A percentile compares a stretch with the other conserved stretches of the same genome.
Evolutionary conservation across 1,284 basidiomycete genomes (phyloP).

Genomic region (Phellinidium pouzarii): DNA sequence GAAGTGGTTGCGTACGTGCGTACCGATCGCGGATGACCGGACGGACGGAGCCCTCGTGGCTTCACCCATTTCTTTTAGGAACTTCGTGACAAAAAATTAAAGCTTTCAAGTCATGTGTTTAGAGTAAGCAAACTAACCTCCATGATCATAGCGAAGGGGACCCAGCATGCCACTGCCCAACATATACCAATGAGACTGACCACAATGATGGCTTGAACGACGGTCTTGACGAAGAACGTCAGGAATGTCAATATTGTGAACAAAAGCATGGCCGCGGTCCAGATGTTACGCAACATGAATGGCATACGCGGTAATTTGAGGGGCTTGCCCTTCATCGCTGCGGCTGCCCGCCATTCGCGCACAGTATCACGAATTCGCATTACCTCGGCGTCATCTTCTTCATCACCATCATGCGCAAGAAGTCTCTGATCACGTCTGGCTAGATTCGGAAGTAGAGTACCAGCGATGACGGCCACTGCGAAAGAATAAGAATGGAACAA

Average conservation of each 20-base stretch:
- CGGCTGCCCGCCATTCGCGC: constrained; percentile 78
- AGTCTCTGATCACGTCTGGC: constrained; percentile 73
- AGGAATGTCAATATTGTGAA: constrained; percentile 74
- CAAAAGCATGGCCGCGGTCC: constrained; percentile 79
- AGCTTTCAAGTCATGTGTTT: constrained; percentile 10
- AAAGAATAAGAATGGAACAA: constrained; percentile 11
- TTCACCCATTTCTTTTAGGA: constrained; percentile 74
- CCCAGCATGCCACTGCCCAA: constrained; percentile 96
- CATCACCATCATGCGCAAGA: constrained; percentile 61
- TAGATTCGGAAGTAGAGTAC: constrained; percentile 77
- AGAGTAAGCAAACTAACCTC: constrained; percentile 46
- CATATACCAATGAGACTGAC: constrained; percentile 85
- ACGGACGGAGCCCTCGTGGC: constrained; percentile 19
- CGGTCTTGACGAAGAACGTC: constrained; percentile 78
- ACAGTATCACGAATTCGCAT: constrained; percentile 63
- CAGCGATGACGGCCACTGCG: constrained; percentile 78
- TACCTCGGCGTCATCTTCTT: constrained; percentile 68
- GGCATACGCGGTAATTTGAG: constrained; percentile 79
- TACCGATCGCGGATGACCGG: constrained; percentile 9
- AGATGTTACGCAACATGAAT: constrained; percentile 85
- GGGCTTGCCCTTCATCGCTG: constrained; percentile 61
- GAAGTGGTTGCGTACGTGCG: constrained; percentile 27
- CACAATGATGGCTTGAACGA: constrained; percentile 72
- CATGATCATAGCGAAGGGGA: constrained; percentile 88
- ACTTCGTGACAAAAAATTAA: constrained; percentile 35